Evolutionary conservation across 345 rosid genomes (phyloP).

Genomic region (Alliaria petiolata): DNA sequence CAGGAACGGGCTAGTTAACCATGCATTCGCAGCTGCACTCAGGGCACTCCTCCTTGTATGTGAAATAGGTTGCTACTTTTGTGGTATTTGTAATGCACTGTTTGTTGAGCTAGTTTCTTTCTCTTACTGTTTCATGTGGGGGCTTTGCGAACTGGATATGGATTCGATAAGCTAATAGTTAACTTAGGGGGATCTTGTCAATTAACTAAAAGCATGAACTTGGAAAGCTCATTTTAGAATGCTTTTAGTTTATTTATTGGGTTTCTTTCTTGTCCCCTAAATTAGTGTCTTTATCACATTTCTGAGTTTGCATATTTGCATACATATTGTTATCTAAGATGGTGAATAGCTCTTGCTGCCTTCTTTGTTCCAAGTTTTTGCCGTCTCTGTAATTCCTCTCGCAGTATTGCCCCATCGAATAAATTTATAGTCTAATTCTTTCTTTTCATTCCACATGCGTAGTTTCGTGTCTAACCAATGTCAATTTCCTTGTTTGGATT

Average conservation of each 20-base stretch:
- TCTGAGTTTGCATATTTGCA: not conserved
- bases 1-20: conserved; percentile 93
- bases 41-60: conserved; percentile 89
- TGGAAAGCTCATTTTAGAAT: not conserved
- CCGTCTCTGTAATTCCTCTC: not conserved
- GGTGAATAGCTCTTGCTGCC: not conserved
- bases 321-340: not conserved
- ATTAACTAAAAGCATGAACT: not conserved
- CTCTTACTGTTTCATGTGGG: not conserved
- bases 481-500: conserved; percentile 5
- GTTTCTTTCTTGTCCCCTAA: conserved; percentile 15
- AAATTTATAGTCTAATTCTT: not conserved
- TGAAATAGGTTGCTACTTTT: conserved; percentile 33
- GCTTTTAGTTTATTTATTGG: not conserved
- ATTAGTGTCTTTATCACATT: not conserved
- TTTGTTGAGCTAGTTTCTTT: not conserved
- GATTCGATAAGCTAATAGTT: not conserved
- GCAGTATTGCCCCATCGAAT: not conserved
- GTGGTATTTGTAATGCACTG: conserved; percentile 24
- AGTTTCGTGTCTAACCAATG: not conserved
- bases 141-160: not conserved
- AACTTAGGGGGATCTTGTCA: not conserved
- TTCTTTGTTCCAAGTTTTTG: conserved; percentile 5
- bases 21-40: conserved; percentile 94
- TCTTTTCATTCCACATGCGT: not conserved